Evolutionary conservation across 2,329 filamentous ascomycete genomes (phyloP), one percentile per base, ranked within the genome.

Genomic region (Claviceps monticola): DNA sequence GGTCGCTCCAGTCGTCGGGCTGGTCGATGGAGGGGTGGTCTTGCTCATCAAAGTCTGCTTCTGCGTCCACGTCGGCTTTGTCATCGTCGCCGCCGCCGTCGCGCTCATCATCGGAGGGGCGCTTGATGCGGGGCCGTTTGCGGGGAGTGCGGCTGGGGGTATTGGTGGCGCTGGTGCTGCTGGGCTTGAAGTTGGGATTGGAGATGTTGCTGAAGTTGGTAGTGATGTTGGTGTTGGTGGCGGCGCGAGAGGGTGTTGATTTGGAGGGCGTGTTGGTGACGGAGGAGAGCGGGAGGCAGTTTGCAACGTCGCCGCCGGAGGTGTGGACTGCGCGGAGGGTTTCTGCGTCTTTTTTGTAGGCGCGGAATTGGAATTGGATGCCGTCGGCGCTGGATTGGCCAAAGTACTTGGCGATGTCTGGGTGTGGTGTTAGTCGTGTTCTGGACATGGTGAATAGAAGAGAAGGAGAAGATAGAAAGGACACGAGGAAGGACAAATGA

Each of bases 361-460:
- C 55, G 1, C 79, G 73, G 59, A 83, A 80, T 58, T 82, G 78
- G 60, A 78, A 83, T 56, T 74, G 72, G n/a, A 82, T 72, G 8
- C 79, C 79, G 19, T 72, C 71, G 0, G 69, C 61, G 0, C 78
- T 83, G 3, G 75, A 79, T 52, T 79, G 76, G 26, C 78, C 79
- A 56, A 79, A 82, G 63, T 76, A 74, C 54, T 73, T 76, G 54
- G 75, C 73, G 49, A 82, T 80, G 44, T 79, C 79, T 82, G 48
- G 14, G 16, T 11, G n/a, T 17, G n/a, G 42, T 7, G 46, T 58
- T 48, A 60, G 56, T 50, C 50, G 29, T 38, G 19, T 34, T 34
- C 29, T 34, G 29, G 29, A 34, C 29, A 23, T 29, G 51, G 14
- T 16, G 14, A 44, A 16, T 17, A n/a, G 4, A 11, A 36, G 36